Percentiles rank a stretch among this genome's conserved stretches.
Evolutionary conservation across 2,329 filamentous ascomycete species (phyloP).

Genomic region (Clarireedia sp.): DNA sequence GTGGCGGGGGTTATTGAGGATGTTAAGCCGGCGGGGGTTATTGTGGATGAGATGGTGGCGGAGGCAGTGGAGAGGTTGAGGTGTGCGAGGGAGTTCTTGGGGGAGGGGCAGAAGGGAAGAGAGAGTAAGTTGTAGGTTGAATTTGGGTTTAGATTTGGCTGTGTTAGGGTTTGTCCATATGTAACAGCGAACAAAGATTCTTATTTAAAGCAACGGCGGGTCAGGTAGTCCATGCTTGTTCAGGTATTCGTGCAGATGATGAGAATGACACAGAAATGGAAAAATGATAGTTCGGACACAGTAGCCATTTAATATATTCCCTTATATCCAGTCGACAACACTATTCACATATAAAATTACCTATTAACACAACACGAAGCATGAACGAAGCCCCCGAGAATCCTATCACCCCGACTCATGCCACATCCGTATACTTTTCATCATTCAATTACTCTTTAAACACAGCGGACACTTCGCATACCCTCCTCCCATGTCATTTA

Average conservation of each 20-base stretch:
- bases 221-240: too few species aligned
- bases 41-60: conserved; percentile 84
- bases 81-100: conserved; percentile 35
- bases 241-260: too few species aligned
- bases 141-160: too few species aligned
- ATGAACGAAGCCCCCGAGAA: neutral
- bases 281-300: too few species aligned
- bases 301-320: too few species aligned
- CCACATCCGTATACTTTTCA: neutral
- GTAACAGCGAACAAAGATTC: too few species aligned
- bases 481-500: conserved; percentile 13
- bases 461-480: conserved; percentile 29
- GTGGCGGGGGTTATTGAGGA: conserved; percentile 71
- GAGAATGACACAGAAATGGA: too few species aligned
- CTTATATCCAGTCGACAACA: too few species aligned
- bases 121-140: neutral
- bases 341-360: too few species aligned
- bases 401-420: neutral
- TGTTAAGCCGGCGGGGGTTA: conserved; percentile 72
- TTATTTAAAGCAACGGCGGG: too few species aligned
- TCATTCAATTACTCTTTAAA: neutral
- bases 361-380: too few species aligned
- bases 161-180: too few species aligned
- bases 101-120: neutral
- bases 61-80: conserved; percentile 64